Evolutionary conservation across 2,329 filamentous ascomycete genomes (phyloP).

Genomic region (Fusarium pseudograminearum): DNA sequence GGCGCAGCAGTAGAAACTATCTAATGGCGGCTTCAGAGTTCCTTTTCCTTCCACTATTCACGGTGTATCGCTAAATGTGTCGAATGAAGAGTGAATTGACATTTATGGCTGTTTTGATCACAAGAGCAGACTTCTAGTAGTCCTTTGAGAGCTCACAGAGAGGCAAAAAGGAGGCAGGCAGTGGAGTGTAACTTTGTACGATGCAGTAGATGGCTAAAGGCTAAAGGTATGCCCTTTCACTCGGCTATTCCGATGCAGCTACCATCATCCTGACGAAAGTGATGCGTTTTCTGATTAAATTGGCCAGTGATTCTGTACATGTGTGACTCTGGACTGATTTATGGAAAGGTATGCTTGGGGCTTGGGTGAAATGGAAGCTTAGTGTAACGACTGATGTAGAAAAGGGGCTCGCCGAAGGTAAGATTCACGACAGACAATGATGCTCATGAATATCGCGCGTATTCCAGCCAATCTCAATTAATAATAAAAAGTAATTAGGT

Average conservation of each 20-base stretch:
- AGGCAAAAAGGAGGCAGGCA: neutral
- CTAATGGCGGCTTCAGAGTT: neutral
- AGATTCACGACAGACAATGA: neutral
- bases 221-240: neutral
- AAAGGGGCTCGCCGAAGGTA: neutral
- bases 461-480: neutral
- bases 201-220: neutral
- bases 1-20: neutral
- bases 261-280: neutral
- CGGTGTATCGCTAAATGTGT: neutral
- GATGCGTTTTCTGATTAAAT: no score
- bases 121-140: no score
- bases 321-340: no score
- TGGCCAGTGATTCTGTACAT: no score
- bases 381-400: no score
- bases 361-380: neutral
- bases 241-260: neutral
- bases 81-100: neutral
- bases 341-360: neutral
- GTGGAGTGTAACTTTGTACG: no score
- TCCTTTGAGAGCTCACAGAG: neutral
- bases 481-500: neutral
- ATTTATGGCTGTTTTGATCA: neutral
- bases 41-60: neutral
- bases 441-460: neutral